Percentiles rank a stretch among this genome's conserved stretches.
Conservation (phyloP, 495 filamentous ascomycete species). For the Penicillium antarcticum region DNA sequence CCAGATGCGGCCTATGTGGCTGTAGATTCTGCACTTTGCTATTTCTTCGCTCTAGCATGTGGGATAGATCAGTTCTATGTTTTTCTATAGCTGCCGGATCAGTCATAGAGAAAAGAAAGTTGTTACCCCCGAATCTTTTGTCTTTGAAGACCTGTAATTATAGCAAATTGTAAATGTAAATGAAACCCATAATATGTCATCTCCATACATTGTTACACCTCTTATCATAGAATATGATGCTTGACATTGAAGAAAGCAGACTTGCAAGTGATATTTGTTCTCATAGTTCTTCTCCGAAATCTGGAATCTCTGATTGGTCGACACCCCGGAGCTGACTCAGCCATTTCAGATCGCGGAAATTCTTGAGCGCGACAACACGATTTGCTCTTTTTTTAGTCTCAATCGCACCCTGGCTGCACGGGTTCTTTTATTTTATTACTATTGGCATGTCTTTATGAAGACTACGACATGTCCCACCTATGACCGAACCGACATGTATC, state of each 20-base stretch:
- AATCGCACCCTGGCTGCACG: neutral
- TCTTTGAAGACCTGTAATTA: neutral
- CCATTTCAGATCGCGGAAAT: constrained; percentile 4
- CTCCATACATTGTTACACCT: too few species aligned
- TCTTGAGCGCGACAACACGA: constrained; percentile 2
- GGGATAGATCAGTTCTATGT: constrained; percentile 10
- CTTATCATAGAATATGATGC: too few species aligned
- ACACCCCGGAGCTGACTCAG: constrained; percentile 1
- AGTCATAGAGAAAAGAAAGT: constrained; percentile 6
- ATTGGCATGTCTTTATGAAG: neutral
- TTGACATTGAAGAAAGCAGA: too few species aligned
- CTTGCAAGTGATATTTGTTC: too few species aligned
- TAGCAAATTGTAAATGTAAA: too few species aligned
- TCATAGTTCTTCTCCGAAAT: constrained; percentile 4
- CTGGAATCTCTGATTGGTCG: constrained; percentile 1
- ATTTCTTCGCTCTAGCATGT: constrained; percentile 10
- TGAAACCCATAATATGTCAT: too few species aligned
- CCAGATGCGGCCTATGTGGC: constrained; percentile 21
- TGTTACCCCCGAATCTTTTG: neutral
- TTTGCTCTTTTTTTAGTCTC: neutral
- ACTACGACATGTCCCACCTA: constrained; percentile 16
- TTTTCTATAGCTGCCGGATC: constrained; percentile 19
- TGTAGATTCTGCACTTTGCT: constrained; percentile 14
- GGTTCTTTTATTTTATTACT: neutral
- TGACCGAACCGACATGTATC: constrained; percentile 38